Base-by-base conservation (phyloP, 2,329 filamentous ascomycete genomes). In the Cadophora luteo-olivacea region DNA sequence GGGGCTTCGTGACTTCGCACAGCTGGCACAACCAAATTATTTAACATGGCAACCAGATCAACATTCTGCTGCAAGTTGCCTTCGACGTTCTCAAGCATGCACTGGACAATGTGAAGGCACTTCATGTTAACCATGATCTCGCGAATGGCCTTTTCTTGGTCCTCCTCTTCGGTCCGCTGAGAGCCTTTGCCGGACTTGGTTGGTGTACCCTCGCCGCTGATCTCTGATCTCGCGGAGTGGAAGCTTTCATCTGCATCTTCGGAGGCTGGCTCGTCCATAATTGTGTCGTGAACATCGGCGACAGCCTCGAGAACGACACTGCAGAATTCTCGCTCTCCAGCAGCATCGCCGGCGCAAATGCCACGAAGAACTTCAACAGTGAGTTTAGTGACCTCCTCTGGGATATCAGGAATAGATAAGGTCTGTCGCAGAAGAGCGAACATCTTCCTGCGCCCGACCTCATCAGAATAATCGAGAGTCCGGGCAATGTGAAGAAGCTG, bases 101-200 rank as follows among this genome's bases (percentile, higher is more conserved):
- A 98, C 80, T 97, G 93, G 32, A 97, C 94, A 73, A 99, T 97
- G 78, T 97, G 92, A 70, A 99, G 85, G 79, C 96, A 98, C 82
- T 98, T 98, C 88, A 97, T 94, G 83, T 98, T 98, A 79, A 98
- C 92, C 83, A 97, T 90, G 77, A 97, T 96, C 81, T 97, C 94
- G 72, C 89, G 90, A 73, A 97, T 89, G 0, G 92, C 93, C 81
- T 94, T 97, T 58, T 87, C 85, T 73, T 88, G 85, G 11, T 88
- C 87, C 71, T 90, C 88, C 73, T 92, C 91, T 67, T 91, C 89
- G 62, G 82, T 77, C 38, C 80, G 80, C 74, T 83, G 84, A 61
- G 79, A 79, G 51, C 78, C 79, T 73, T 82, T 84, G 11, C 65
- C 68, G 57, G 71, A 67, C 70, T 73, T 76, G 25, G 83, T 84